Base-by-base conservation (phyloP, 495 filamentous ascomycete genomes). In the Lasiosphaeris hirsuta region DNA sequence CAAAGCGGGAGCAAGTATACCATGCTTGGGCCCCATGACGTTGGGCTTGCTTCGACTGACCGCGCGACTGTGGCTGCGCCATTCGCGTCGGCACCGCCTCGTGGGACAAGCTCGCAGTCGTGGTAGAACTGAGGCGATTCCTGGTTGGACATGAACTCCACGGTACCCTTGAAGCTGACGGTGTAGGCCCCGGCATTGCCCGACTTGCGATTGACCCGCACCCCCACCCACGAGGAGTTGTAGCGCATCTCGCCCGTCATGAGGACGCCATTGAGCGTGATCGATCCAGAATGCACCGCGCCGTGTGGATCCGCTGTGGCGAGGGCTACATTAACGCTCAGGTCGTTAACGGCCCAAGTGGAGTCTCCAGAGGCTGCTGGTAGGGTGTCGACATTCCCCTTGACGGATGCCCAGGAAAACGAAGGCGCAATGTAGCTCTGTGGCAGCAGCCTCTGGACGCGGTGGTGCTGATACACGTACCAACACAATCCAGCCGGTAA, bases 341-440 rank as follows among this genome's bases (percentile, higher is more conserved):
- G 23, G 42, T 45, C 19, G 19, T 17, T 14, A 45, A 17, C 9
- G 42, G 42, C 42, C 11, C 42, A 17, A 17, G 42, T 15, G 42
- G 19, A 4, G 9, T 18, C 3, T 45, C 15, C 42, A 17, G 42
- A 19, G 10, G 42, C 42, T 4, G 42, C 42, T 18, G 42, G 42
- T 5, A 45, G 14, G 42, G 19, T 15, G 42, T 45, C 42, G 42
- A 45, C 42, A 17, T 45, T 45, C 42, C 42, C 42, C 42, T 45
- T 45, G 42, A 45, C 42, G 10, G 42, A 45, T 19, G 42, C 42
- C 42, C 42, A 45, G 42, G 42, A 45, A 45, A 45, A 45, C 42
- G 42, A 45, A 45, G 42, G 42, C 42, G 42, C 42, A 17, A 45
- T 45, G 42, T 45, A 45, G 42, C 42, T 45, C 17, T 45, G 42